Base-by-base conservation (phyloP, 2,329 filamentous ascomycete species). In the Tympanopsis confertula region DNA sequence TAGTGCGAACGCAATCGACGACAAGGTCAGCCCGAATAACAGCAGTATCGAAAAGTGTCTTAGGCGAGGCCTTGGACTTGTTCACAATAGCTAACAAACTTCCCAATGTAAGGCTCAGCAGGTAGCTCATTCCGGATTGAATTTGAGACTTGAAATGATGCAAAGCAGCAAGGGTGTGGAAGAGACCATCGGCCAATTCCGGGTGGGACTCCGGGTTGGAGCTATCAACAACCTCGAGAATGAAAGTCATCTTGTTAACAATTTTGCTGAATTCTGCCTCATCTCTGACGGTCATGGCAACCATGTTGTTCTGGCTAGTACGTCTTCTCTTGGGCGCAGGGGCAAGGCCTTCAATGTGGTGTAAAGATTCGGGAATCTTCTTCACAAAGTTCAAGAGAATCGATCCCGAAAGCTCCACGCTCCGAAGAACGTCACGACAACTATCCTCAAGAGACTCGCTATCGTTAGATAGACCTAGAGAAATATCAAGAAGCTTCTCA, bases 1-100 rank as follows among this genome's bases (percentile, higher is more conserved):
- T 93, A 43, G 86, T 88, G 51, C 93, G 84, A 33, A 98, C 84
- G 62, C 88, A 95, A 52, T 93, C 88, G 36, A 96, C 87, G 39
- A 98, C 78, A 35, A 96, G 62, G 55, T 98, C 91, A 3, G 86
- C 85, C 40, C 93, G 80, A 28, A 94, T 82, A 26, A 78, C 79
- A 2, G 84, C 81, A 35, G 78, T 76, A 54, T 93, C 86, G 40
- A 94, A 79, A 41, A 74, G 71, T 29, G 82, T 63, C 22, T 59
- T 61, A 51, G 68, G 66, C 56, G 75, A 66, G 37, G 61, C 57
- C 58, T 83, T 84, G 50, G 84, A 80, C 1, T 77, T 76, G 41
- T 86, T 82, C 47, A 96, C 78, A 60, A 96, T 94, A 30, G 82
- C 78, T 37, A 89, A 67, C 22, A 98, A 68, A 48, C 84, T 87